phyloP scores from a whole-genome alignment of 306 rosid genomes.

The barrel medic (Medicago truncatula) region DNA sequence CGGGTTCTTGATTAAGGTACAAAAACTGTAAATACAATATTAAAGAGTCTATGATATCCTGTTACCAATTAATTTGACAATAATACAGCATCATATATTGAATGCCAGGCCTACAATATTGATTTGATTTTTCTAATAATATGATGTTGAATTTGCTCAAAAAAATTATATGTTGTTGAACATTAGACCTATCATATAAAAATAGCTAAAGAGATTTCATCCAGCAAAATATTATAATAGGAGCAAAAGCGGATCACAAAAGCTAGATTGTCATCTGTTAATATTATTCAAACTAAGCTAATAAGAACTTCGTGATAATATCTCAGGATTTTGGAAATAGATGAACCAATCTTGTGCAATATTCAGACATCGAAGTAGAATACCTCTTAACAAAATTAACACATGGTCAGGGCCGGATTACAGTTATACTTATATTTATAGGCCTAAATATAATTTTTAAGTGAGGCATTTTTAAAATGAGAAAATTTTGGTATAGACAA shows the following conservation, averaged over 20 bases:
- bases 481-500: too few relatives aligned
- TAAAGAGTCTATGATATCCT: not conserved
- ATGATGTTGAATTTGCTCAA: not conserved
- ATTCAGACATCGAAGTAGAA: not conserved
- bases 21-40: not conserved
- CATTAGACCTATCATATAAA: not conserved
- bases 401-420: too few relatives aligned
- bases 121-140: not conserved
- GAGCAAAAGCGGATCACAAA: not conserved
- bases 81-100: not conserved
- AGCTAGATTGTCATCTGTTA: not conserved
- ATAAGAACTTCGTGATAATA: slow-evolving; percentile 11
- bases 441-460: too few relatives aligned
- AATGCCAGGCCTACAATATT: slow-evolving; percentile 6
- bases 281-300: not conserved
- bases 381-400: too few relatives aligned
- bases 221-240: too few relatives aligned
- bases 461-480: too few relatives aligned
- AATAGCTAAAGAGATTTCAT: not conserved
- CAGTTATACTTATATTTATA: too few relatives aligned
- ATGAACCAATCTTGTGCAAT: not conserved
- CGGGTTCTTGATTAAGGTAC: not conserved
- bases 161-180: not conserved
- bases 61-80: not conserved
- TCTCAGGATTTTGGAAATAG: not conserved